phyloP scores from a whole-genome alignment of 2,329 filamentous ascomycete species.

The Fusarium virguliforme region DNA sequence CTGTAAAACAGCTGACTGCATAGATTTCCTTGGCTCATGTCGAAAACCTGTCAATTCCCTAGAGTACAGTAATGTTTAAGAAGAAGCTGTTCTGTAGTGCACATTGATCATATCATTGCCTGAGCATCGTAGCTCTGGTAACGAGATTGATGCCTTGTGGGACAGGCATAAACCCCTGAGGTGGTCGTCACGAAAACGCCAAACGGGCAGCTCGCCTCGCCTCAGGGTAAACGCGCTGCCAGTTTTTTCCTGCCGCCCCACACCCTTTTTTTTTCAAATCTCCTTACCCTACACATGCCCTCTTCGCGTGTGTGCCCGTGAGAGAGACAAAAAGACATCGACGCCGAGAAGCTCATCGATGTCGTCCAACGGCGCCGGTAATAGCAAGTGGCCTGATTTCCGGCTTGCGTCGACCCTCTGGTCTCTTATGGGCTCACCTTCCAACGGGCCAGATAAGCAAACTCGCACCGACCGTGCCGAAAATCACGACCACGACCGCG shows the following conservation, averaged over 20 bases:
- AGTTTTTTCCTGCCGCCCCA: conserved; percentile 52
- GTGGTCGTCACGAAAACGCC: conserved; percentile 29
- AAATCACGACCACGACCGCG: conserved; percentile 39
- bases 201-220: conserved; percentile 15
- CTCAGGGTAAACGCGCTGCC: conserved; percentile 41
- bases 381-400: conserved; percentile 56
- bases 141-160: conserved; percentile 38
- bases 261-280: conserved; percentile 44
- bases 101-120: neutral
- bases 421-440: conserved; percentile 52
- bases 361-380: conserved; percentile 46
- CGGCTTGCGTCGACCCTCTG: conserved; percentile 54
- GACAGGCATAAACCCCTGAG: conserved; percentile 39
- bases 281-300: conserved; percentile 49
- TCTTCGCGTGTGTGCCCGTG: conserved; percentile 27
- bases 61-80: conserved; percentile 23
- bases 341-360: conserved; percentile 47
- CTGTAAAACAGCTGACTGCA: conserved; percentile 44
- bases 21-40: conserved; percentile 48
- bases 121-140: neutral
- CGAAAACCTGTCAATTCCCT: conserved; percentile 37
- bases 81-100: conserved; percentile 8
- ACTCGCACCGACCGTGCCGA: conserved; percentile 39
- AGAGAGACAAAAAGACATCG: conserved; percentile 40
- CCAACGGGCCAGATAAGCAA: conserved; percentile 48